phyloP scores from a whole-genome alignment of 2,329 filamentous ascomycete genomes.

The Raffaelea albimanens region DNA sequence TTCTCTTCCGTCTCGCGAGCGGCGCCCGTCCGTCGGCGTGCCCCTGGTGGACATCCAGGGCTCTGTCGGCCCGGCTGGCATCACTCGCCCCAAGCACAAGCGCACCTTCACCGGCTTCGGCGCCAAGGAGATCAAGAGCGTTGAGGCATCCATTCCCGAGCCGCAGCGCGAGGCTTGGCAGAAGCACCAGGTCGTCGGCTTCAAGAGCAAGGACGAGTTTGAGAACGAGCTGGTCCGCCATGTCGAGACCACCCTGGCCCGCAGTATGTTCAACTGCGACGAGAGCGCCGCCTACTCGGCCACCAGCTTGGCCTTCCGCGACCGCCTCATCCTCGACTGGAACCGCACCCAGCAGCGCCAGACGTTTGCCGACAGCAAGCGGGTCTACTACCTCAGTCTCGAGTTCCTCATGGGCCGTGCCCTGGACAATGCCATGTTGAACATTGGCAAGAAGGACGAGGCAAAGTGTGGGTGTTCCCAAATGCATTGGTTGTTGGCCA shows the following conservation, averaged over 20 bases:
- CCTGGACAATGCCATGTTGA: slow-evolving; percentile 97
- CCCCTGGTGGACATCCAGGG: slow-evolving; percentile 82
- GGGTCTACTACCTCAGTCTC: slow-evolving; percentile 92
- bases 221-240: slow-evolving; percentile 82
- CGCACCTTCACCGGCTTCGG: slow-evolving; percentile 94
- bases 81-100: slow-evolving; percentile 87
- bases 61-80: slow-evolving; percentile 75
- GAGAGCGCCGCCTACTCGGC: slow-evolving; percentile 88
- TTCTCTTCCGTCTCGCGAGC: slow-evolving; percentile 52
- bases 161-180: slow-evolving; percentile 75
- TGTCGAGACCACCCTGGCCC: slow-evolving; percentile 91
- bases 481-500: no score
- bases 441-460: slow-evolving; percentile 77
- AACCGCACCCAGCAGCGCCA: slow-evolving; percentile 97
- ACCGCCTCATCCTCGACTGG: slow-evolving; percentile 90
- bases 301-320: slow-evolving; percentile 83
- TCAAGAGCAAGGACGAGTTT: slow-evolving; percentile 74
- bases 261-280: slow-evolving; percentile 97
- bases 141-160: slow-evolving; percentile 84
- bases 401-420: slow-evolving; percentile 97
- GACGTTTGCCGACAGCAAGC: slow-evolving; percentile 82
- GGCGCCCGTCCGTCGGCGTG: slow-evolving; percentile 70
- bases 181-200: slow-evolving; percentile 53
- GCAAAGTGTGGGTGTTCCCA: slow-evolving; percentile 55
- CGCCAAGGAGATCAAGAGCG: slow-evolving; percentile 80